A percentile compares a stretch with the other conserved stretches of the same genome.
Evolutionary conservation across 306 rosid species (phyloP).

Genomic region (Lablab purpureus): DNA sequence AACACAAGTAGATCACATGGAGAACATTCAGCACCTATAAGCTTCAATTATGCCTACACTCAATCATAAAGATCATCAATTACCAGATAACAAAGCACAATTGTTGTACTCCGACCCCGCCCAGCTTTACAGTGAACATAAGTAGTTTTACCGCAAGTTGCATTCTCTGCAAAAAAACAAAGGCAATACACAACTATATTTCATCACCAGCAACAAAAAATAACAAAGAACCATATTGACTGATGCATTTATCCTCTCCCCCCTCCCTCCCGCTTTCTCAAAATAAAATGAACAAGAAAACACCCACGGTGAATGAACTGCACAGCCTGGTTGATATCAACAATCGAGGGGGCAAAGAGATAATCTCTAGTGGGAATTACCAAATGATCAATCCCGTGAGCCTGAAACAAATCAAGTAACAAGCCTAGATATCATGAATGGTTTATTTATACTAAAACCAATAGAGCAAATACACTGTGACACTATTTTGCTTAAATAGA

Average conservation of each 20-base stretch:
- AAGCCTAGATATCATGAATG: constrained; percentile 20
- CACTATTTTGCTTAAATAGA: not conserved
- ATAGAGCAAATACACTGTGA: constrained; percentile 19
- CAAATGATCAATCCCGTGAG: constrained; percentile 90
- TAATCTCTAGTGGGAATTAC: constrained; percentile 97
- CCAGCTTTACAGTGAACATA: constrained; percentile 99
- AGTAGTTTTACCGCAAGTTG: constrained; percentile 73
- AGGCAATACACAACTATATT: constrained; percentile 7
- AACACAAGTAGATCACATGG: constrained; percentile 34
- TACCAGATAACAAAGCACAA: constrained; percentile 98
- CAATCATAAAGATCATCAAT: constrained; percentile 27
- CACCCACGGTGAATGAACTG: constrained; percentile 89
- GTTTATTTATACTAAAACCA: constrained; percentile 16
- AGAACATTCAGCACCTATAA: not conserved
- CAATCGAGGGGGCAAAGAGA: constrained; percentile 92
- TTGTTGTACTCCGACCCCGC: constrained; percentile 95
- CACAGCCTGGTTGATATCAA: constrained; percentile 84
- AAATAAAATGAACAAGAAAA: constrained; percentile 19
- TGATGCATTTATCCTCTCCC: constrained; percentile 8
- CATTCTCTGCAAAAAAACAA: constrained; percentile 60
- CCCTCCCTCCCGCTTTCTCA: not conserved
- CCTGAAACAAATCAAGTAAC: constrained; percentile 61
- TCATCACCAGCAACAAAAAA: constrained; percentile 11
- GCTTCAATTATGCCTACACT: constrained; percentile 32
- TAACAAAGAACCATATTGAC: constrained; percentile 16